Conservation (phyloP, 2,329 filamentous ascomycete species). For the Periglandula ipomoeae region DNA sequence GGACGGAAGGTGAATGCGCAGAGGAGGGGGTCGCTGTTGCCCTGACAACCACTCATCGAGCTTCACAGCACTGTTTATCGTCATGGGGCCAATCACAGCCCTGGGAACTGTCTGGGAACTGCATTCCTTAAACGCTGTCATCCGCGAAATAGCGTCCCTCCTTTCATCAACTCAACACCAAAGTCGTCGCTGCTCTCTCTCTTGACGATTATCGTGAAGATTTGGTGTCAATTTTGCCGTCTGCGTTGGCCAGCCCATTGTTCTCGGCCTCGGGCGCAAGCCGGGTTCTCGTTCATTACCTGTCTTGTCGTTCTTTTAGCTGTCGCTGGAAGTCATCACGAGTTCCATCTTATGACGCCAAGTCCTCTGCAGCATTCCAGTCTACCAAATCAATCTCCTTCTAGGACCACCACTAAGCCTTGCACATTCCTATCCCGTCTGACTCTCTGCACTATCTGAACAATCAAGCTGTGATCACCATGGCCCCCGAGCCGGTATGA, state of each 20-base stretch:
- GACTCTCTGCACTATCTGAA: slow-evolving; percentile 12
- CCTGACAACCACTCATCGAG: slow-evolving; percentile 3
- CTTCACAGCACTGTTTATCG: slow-evolving; percentile 6
- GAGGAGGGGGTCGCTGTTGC: slow-evolving; percentile 2
- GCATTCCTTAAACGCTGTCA: slow-evolving; percentile 10
- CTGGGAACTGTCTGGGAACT: not conserved
- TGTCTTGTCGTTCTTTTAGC: not conserved
- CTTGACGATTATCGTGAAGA: not conserved
- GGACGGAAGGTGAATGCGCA: not conserved
- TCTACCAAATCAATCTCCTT: slow-evolving; percentile 4
- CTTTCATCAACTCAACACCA: slow-evolving; percentile 1
- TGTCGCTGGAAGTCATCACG: not conserved
- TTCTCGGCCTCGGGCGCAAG: not conserved
- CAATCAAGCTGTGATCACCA: slow-evolving; percentile 18
- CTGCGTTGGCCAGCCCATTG: not conserved
- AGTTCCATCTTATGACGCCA: not conserved
- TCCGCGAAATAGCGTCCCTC: slow-evolving; percentile 1
- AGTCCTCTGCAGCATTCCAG: slow-evolving; percentile 20
- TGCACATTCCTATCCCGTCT: slow-evolving; percentile 19
- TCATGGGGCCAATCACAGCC: slow-evolving; percentile 7
- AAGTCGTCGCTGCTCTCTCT: not conserved
- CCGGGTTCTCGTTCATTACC: not conserved
- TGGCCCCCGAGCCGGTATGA: slow-evolving; percentile 31
- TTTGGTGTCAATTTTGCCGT: not conserved
- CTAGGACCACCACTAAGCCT: slow-evolving; percentile 10